phyloP scores from a whole-genome alignment of 257 asterid genomes.

The Capsicum baccatum region DNA sequence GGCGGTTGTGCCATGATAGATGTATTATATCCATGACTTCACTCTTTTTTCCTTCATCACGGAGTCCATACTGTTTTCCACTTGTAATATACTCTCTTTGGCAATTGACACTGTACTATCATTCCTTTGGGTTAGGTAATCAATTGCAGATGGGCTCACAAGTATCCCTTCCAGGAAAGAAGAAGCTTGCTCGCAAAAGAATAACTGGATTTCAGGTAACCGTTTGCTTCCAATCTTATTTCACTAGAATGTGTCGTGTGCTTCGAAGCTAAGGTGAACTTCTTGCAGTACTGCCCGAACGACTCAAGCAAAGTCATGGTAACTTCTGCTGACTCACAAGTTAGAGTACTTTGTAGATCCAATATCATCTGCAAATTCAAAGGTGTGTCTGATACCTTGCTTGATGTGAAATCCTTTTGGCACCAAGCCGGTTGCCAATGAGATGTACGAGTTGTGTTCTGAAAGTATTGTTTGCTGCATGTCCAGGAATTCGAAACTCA shows the following conservation, averaged over 20 bases:
- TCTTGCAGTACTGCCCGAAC: constrained; percentile 74
- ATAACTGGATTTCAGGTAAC: constrained; percentile 89
- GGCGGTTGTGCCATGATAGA: not conserved
- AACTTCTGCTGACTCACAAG: constrained; percentile 82
- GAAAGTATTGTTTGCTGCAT: constrained; percentile 23
- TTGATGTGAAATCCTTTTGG: not conserved
- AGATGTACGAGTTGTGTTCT: not conserved
- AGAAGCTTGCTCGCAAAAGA: constrained; percentile 69
- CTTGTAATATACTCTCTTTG: not conserved
- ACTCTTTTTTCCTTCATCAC: not conserved
- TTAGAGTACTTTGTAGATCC: constrained; percentile 67
- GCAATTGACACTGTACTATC: constrained; percentile 7
- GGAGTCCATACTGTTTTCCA: not conserved
- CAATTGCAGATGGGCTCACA: constrained; percentile 70
- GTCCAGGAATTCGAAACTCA: constrained; percentile 58
- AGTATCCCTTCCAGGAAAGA: constrained; percentile 70
- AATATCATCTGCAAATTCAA: constrained; percentile 71
- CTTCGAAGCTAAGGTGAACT: constrained; percentile 1
- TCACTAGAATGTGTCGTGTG: not conserved
- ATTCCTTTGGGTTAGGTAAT: constrained; percentile 50
- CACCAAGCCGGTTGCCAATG: not conserved
- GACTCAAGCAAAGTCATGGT: constrained; percentile 85
- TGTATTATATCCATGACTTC: not conserved
- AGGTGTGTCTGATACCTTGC: constrained; percentile 47
- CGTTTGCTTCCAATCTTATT: not conserved